These are phyloP conservation scores for Solanum microdontum DNA, from an alignment of 257 asterid species.

Conservation along the genomic window DNA sequence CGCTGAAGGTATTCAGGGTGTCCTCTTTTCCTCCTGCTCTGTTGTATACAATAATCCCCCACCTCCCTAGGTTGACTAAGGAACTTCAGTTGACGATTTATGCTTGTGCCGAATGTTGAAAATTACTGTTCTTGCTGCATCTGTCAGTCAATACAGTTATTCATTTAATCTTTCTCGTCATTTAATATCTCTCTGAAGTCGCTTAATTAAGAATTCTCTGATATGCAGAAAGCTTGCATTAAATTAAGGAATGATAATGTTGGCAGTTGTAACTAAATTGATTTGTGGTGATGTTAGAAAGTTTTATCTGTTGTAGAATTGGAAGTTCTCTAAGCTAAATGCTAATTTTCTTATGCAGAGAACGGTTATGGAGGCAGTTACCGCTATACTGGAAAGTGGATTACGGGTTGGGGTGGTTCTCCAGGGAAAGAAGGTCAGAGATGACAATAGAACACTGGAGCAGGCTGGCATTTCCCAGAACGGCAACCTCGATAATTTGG, in stretches of 20 bases:
- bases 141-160: not conserved
- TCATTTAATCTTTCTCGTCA: not conserved
- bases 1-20: constrained; percentile 55
- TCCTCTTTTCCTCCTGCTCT: not conserved
- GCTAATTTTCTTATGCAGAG: constrained; percentile 25
- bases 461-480: constrained; percentile 62
- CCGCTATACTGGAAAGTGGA: constrained; percentile 53
- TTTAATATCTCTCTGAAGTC: not conserved
- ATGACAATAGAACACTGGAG: constrained; percentile 55
- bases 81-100: not conserved
- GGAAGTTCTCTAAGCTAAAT: not conserved
- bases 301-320: not conserved
- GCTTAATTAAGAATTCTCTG: not conserved
- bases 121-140: not conserved
- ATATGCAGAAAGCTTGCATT: not conserved
- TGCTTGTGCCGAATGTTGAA: not conserved
- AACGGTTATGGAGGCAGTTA: constrained; percentile 70
- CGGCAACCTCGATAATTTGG: constrained; percentile 42
- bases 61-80: not conserved
- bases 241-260: not conserved
- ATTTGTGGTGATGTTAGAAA: not conserved
- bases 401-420: constrained; percentile 65
- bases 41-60: not conserved
- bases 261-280: not conserved
- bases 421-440: constrained; percentile 70